Percentiles rank a stretch among this genome's conserved stretches.
These are phyloP conservation scores for Penicillium sp. DNA, from an alignment of 2,329 filamentous ascomycete species.

Conservation along the genomic window DNA sequence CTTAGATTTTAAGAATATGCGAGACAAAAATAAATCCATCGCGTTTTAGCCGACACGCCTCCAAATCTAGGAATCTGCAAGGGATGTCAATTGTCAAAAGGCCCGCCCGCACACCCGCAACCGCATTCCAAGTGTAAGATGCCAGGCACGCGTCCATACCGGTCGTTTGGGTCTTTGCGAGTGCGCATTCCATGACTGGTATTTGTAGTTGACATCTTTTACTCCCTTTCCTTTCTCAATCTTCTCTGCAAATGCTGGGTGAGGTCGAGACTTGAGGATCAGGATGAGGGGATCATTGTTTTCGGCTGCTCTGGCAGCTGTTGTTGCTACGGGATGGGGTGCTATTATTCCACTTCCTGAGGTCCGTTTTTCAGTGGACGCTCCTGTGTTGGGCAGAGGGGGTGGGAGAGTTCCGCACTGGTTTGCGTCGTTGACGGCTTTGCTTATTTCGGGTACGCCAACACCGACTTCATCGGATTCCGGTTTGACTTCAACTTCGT, in stretches of 20 bases:
- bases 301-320: slow-evolving; percentile 10
- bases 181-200: background rate
- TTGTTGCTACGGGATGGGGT: slow-evolving; percentile 11
- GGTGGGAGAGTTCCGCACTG: background rate
- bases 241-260: background rate
- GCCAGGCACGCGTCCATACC: slow-evolving; percentile 9
- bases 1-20: too few species aligned
- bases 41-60: background rate
- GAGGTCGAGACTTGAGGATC: slow-evolving; percentile 7
- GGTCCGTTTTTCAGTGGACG: background rate
- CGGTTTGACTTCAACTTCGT: background rate
- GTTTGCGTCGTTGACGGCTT: background rate
- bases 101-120: background rate
- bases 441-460: background rate
- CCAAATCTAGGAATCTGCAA: slow-evolving; percentile 5
- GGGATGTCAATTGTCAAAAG: slow-evolving; percentile 6
- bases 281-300: slow-evolving; percentile 18
- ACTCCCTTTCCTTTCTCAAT: background rate
- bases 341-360: slow-evolving; percentile 11
- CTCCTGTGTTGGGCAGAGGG: background rate
- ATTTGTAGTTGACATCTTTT: background rate
- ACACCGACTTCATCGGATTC: background rate
- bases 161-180: background rate
- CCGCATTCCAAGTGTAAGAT: slow-evolving; percentile 11
- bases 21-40: too few species aligned